Base-by-base conservation (phyloP, 768 basidiomycete species). In the Psilocybe tampanensis region DNA sequence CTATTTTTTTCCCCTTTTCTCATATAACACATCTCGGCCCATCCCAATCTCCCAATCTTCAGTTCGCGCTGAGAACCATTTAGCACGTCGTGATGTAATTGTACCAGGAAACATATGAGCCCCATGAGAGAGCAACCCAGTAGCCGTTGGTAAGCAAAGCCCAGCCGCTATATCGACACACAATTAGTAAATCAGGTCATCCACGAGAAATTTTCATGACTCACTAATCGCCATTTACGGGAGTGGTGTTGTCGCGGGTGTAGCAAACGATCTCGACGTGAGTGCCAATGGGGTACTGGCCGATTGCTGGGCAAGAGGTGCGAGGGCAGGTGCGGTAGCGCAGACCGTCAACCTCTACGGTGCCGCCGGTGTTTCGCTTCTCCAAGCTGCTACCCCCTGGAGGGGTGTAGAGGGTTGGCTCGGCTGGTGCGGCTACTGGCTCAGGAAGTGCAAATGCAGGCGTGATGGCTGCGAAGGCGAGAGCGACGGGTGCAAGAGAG, bases 241-340 rank as follows among this genome's bases (percentile, higher is more conserved):
- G 44, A 33, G 58, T 59, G 8, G 58, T 59, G 26, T 44, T 33
- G 7, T 47, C 52, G 13, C 52, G 34, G 19, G 58, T 59, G 47
- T 54, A 59, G 43, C 58, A 59, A 2, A 42, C 41, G 33, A 59
- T 54, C 12, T 24, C 44, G 34, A 59, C 44, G 18, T 49, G 44
- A 13, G 58, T 59, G 19, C 58, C 52, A 12, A 41, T 59, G 9
- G 52, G 33, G 45, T 54, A 54, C 23, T 54, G 53, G 2, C 53
- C 53, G 22, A 54, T 26, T 4, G 57, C 57, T 6, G n/a, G 24
- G 44, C 57, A 58, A 41, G 43, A 54, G 19, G 52, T 58, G 4
- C 45, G 23, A 5, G 57, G 57, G 57, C 57, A 58, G 22, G 19
- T 47, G 44, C 57, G 57, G 45, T 58, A 58, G 32, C 57, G 41